These are phyloP conservation scores for Naganishia sp. DNA, from an alignment of 1,284 basidiomycete species.

Conservation along the genomic window DNA sequence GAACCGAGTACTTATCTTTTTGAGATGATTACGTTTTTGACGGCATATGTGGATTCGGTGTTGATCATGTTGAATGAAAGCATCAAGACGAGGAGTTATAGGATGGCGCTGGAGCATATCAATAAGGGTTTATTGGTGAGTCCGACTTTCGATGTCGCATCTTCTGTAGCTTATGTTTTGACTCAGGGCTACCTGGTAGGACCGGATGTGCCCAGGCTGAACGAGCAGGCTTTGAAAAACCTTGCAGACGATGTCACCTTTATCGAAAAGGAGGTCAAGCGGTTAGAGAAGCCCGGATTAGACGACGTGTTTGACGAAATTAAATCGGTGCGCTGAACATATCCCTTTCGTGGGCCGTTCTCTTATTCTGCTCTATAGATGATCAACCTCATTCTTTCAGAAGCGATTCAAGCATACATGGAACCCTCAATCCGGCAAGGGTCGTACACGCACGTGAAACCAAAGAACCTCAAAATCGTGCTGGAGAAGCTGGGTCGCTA, in stretches of 20 bases:
- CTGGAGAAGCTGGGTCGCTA: conserved; percentile 72
- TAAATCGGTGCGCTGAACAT: conserved; percentile 63
- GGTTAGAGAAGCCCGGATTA: conserved; percentile 69
- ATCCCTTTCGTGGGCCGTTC: conserved; percentile 3
- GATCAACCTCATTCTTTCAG: conserved; percentile 70
- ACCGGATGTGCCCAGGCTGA: conserved; percentile 73
- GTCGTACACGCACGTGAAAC: conserved; percentile 71
- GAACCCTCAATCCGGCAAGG: conserved; percentile 70
- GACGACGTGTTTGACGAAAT: conserved; percentile 77
- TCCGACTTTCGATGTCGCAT: conserved; percentile 19
- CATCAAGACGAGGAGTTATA: conserved; percentile 86
- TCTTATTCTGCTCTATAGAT: conserved; percentile 59
- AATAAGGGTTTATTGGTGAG: conserved; percentile 77
- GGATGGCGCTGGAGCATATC: conserved; percentile 79
- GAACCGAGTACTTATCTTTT: conserved; percentile 85
- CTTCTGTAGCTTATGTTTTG: neutral
- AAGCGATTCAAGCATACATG: conserved; percentile 76
- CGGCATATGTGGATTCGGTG: conserved; percentile 91
- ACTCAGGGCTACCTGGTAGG: conserved; percentile 74
- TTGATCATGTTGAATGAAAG: conserved; percentile 70
- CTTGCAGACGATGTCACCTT: conserved; percentile 80
- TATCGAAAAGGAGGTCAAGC: conserved; percentile 75
- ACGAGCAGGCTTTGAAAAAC: conserved; percentile 83
- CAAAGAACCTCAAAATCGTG: conserved; percentile 71
- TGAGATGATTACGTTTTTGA: conserved; percentile 94